Evolutionary conservation across 225 moss, liverwort and hornwort genomes (phyloP), one percentile per base, ranked within the genome.

Genomic region (Pseudisothecium myosuroides): DNA sequence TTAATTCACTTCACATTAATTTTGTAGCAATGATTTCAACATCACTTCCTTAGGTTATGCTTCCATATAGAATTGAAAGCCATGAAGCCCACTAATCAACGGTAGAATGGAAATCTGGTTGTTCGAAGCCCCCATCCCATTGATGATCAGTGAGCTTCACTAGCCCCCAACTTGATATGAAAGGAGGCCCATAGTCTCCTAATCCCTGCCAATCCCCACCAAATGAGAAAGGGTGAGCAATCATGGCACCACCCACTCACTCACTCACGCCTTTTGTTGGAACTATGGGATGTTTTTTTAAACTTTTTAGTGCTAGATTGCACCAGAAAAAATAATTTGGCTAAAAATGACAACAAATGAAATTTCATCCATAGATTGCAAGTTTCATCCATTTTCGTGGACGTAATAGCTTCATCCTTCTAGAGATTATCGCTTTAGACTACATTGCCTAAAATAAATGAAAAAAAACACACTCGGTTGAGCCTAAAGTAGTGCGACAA

Each of bases 61-160:
- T 27, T 43, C 9, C 9, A 71, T 27, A 0, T 71, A 5, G 15
- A 26, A 4, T 43, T 1, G 0, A 0, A 3, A 16, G 5, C 5
- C 0, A 9, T 1, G 3, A 15, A 72, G 1, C 16, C 43, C 6
- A 72, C 6, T 0, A 2, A 28, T 72, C 10, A 28, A 6, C 1
- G 1, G 2, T 43, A 1, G 27, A 72, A 43, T 43, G 3, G 17
- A 0, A 27, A 6, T 28, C 1, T 1, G 5, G 0, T 16, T 43
- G 41, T 43, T 71, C 7, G 0, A 7, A 39, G 2, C 23, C 1
- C 0, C n/a, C 67, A 22, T n/a, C 0, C 67, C 21, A 20, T 1
- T 7, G 7, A n/a, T n/a, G 12, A 68, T n/a, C 2, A 2, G 1
- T n/a, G 7, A 1, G 7, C n/a, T n/a, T 68, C 12, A 7, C 2